Conservation (phyloP, 768 basidiomycete genomes). For the Leucocoprinus sp. region DNA sequence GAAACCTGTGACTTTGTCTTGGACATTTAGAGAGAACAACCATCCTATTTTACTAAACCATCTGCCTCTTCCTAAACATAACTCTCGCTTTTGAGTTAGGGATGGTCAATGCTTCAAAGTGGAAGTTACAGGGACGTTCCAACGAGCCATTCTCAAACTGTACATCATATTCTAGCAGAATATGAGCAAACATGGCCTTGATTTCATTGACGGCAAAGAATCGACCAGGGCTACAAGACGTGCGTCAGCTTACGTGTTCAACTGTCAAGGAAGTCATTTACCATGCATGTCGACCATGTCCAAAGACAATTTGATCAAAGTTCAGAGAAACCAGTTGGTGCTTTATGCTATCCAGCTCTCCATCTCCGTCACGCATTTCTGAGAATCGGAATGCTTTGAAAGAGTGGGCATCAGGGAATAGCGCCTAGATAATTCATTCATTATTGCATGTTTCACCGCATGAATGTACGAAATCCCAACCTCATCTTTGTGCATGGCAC, state of each 20-base stretch:
- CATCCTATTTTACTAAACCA: too few species aligned
- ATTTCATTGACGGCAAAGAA: conserved; percentile 35
- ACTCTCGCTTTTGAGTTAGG: conserved; percentile 8
- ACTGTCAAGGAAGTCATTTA: conserved; percentile 4
- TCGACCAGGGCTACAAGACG: conserved; percentile 22
- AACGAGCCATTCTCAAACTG: conserved; percentile 17
- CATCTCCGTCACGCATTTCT: conserved; percentile 12
- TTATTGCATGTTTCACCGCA: neutral
- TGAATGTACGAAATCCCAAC: neutral
- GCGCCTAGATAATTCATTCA: neutral
- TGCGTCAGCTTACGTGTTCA: too few species aligned
- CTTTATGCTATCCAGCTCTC: conserved; percentile 14
- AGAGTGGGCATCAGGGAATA: conserved; percentile 28
- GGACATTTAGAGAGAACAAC: too few species aligned
- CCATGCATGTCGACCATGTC: conserved; percentile 29
- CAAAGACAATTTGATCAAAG: conserved; percentile 29
- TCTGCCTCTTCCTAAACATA: conserved; percentile 9
- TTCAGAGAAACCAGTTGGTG: conserved; percentile 27
- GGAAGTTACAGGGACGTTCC: neutral
- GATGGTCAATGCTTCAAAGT: neutral
- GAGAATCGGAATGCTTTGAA: conserved; percentile 33
- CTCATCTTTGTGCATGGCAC: conserved; percentile 19
- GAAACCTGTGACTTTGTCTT: too few species aligned
- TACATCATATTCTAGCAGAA: conserved; percentile 30
- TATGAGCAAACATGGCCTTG: conserved; percentile 34